A percentile compares a stretch with the other conserved stretches of the same genome.
phyloP scores from a whole-genome alignment of 306 rosid genomes.

The Vigna nakashimae region DNA sequence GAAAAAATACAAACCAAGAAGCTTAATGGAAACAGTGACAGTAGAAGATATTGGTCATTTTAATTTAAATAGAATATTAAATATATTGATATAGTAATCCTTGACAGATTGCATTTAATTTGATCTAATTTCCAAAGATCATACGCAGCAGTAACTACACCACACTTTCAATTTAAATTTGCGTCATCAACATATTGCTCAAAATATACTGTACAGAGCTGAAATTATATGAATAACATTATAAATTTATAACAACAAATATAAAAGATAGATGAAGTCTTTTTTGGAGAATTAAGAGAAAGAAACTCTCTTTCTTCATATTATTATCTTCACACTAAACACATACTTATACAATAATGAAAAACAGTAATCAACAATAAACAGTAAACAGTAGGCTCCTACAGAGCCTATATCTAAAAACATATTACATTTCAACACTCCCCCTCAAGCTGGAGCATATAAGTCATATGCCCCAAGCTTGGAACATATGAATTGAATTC shows the following conservation, averaged over 20 bases:
- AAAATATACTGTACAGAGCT: slow-evolving; percentile 5
- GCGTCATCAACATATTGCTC: background rate
- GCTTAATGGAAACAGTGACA: slow-evolving; percentile 25
- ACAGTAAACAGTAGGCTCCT: too few species aligned
- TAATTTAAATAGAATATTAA: background rate
- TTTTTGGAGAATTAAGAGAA: too few species aligned
- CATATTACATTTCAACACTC: too few species aligned
- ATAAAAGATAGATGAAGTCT: slow-evolving; percentile 16
- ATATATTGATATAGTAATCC: background rate
- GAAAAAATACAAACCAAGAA: slow-evolving; percentile 39
- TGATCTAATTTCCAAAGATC: slow-evolving; percentile 14
- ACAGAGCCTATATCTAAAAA: too few species aligned
- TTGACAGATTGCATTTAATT: background rate
- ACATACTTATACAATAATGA: too few species aligned
- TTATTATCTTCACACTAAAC: too few species aligned
- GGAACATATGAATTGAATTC: too few species aligned
- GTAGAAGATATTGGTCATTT: background rate
- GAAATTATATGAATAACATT: background rate
- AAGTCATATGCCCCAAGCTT: too few species aligned
- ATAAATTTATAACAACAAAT: background rate
- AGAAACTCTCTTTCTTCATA: too few species aligned
- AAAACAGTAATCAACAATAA: too few species aligned
- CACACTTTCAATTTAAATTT: slow-evolving; percentile 9
- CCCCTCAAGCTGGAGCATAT: too few species aligned
- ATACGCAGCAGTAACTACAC: slow-evolving; percentile 29